Evolutionary conservation across 2,329 filamentous ascomycete species (phyloP), one percentile per base, ranked within the genome.

Genomic region (Aspergillus jensenii): DNA sequence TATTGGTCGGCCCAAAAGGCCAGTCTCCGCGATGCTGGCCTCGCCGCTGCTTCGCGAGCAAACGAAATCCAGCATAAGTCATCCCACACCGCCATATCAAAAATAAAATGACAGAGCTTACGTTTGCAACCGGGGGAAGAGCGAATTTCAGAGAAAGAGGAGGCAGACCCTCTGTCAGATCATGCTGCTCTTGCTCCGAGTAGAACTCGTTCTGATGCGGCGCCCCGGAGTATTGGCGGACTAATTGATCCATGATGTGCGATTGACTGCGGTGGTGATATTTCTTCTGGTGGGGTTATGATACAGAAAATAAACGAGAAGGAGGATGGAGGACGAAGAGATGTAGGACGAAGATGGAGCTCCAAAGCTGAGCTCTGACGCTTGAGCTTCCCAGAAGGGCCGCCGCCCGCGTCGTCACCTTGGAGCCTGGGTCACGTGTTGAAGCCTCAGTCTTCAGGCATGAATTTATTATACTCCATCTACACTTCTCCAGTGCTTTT

Each of bases 91-190:
- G 23, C n/a, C 11, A 31, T n/a, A n/a, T 19, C 23, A 12, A 48
- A 23, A 44, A 17, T 5, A 11, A 6, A 4, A 44, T 25, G 21
- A 23, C 27, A 31, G n/a, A 56, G 78, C 87, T 71, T 81, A 96
- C 92, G 78, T 96, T 90, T 68, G 91, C 88, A 76, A 98, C 86
- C 53, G 95, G 93, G 57, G 95, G 95, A 78, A 99, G 89, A 69
- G 91, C 90, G 79, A 99, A 99, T 79, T 93, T 96, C 75, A 96
- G 86, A 54, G 91, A 93, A 68, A 96, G 83, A 68, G 87, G 87
- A 71, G 91, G 89, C 65, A 86, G 81, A 68, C 85, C 82, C 71
- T 91, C 87, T 71, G 81, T 81, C 72, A 90, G 82, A 71, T 93
- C 88, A 75, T 90, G 84, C 71, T 91, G 84, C 67, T 91, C 87